Conservation (phyloP, 2,329 filamentous ascomycete species). For the Penicillium brasilianum region DNA sequence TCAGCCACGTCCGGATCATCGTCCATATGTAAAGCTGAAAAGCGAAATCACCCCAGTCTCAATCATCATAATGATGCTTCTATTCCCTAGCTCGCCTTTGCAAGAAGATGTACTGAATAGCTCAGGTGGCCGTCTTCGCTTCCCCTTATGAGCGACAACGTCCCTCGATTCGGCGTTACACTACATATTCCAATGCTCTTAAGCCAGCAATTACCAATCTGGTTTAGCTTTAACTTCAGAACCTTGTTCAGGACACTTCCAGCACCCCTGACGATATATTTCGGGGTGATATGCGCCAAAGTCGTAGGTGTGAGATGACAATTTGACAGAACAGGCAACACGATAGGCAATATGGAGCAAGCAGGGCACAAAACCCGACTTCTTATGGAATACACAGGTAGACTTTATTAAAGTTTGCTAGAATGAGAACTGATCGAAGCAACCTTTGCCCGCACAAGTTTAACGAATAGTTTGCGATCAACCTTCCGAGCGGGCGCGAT, state of each 20-base stretch:
- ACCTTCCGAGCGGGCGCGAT: conserved; percentile 9
- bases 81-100: background rate
- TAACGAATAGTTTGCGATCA: background rate
- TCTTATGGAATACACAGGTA: no score
- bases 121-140: background rate
- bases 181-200: background rate
- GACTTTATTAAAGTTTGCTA: no score
- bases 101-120: background rate
- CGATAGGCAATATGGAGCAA: no score
- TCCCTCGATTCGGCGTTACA: background rate
- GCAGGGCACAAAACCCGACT: no score
- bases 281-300: background rate
- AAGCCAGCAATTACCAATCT: background rate
- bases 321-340: no score
- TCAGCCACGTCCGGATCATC: background rate
- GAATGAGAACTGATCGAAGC: no score
- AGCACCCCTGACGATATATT: no score
- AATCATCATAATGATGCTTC: background rate
- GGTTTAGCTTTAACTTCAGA: background rate
- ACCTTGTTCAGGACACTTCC: no score
- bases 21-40: background rate
- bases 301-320: no score
- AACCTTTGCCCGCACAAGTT: no score
- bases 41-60: background rate
- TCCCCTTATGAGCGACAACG: background rate